Evolutionary conservation across 805 yeast species (phyloP).

Genomic region (Pichia thaimueangensis): DNA sequence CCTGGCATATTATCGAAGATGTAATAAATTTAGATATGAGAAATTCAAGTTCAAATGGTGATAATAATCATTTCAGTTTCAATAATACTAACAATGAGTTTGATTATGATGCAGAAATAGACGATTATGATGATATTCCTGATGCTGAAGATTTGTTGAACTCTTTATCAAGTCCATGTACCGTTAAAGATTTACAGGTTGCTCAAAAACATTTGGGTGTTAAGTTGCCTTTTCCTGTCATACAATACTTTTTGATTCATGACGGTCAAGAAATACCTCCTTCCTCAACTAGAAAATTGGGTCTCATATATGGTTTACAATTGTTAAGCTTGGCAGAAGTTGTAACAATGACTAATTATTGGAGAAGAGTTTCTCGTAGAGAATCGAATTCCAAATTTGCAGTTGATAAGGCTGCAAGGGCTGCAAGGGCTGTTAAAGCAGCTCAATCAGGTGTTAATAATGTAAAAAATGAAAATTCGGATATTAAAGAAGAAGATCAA

Average conservation of each 20-base stretch:
- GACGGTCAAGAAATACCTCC: slow-evolving; percentile 83
- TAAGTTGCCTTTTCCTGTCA: slow-evolving; percentile 66
- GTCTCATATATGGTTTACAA: slow-evolving; percentile 71
- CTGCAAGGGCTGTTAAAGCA: no score
- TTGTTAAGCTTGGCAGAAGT: slow-evolving; percentile 74
- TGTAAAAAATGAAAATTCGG: not conserved
- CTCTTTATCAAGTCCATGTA: slow-evolving; percentile 45
- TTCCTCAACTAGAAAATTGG: slow-evolving; percentile 54
- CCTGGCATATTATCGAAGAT: slow-evolving; percentile 49
- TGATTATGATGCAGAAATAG: slow-evolving; percentile 16
- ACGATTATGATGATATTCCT: slow-evolving; percentile 66
- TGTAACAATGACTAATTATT: slow-evolving; percentile 67
- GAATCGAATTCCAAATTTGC: slow-evolving; percentile 5
- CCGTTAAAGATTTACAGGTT: slow-evolving; percentile 63
- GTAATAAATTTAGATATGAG: slow-evolving; percentile 48
- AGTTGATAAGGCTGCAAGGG: no score
- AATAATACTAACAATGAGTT: slow-evolving; percentile 35
- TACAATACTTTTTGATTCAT: slow-evolving; percentile 64
- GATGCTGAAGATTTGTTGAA: slow-evolving; percentile 56
- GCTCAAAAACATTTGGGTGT: slow-evolving; percentile 74
- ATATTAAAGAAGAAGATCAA: not conserved
- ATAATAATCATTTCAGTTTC: not conserved
- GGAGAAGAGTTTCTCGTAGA: slow-evolving; percentile 60
- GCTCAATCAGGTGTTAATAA: not conserved
- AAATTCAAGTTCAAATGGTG: not conserved